These are phyloP conservation scores for Prunus salicina DNA, from an alignment of 306 rosid genomes.

Conservation along the genomic window DNA sequence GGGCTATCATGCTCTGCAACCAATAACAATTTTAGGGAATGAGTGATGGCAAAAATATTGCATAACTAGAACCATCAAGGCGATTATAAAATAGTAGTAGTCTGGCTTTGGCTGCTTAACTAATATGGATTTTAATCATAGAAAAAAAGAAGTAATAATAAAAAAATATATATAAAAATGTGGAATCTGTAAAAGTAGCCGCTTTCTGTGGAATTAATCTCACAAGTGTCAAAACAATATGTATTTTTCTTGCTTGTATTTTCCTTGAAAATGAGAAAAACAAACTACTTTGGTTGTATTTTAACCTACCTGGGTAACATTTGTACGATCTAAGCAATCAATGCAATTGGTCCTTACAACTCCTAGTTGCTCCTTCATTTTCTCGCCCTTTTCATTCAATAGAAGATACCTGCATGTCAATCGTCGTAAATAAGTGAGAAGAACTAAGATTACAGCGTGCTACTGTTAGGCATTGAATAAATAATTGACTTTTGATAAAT, in stretches of 20 bases:
- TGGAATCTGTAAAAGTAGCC: too few species aligned
- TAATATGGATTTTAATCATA: too few species aligned
- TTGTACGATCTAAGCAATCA: conserved; percentile 97
- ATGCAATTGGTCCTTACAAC: conserved; percentile 91
- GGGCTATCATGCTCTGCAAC: conserved; percentile 92
- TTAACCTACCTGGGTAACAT: conserved; percentile 89
- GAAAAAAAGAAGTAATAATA: too few species aligned
- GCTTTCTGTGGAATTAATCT: too few species aligned
- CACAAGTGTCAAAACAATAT: background rate
- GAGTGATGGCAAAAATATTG: background rate
- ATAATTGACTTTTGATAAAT: background rate
- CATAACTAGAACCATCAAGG: conserved; percentile 1
- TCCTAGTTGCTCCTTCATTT: conserved; percentile 95
- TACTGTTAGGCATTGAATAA: background rate
- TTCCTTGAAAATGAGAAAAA: too few species aligned
- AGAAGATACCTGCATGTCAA: conserved; percentile 65
- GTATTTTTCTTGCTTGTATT: background rate
- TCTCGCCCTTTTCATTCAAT: conserved; percentile 84
- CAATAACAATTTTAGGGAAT: conserved; percentile 19
- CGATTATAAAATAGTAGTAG: background rate
- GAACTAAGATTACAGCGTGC: background rate
- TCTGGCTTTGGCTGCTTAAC: background rate
- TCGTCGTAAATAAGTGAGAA: conserved; percentile 18
- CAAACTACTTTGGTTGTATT: background rate
- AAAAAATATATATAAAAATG: too few species aligned